Evolutionary conservation across 345 rosid species (phyloP), one percentile per base, ranked within the genome.

Genomic region (Geranium rotundifolium): DNA sequence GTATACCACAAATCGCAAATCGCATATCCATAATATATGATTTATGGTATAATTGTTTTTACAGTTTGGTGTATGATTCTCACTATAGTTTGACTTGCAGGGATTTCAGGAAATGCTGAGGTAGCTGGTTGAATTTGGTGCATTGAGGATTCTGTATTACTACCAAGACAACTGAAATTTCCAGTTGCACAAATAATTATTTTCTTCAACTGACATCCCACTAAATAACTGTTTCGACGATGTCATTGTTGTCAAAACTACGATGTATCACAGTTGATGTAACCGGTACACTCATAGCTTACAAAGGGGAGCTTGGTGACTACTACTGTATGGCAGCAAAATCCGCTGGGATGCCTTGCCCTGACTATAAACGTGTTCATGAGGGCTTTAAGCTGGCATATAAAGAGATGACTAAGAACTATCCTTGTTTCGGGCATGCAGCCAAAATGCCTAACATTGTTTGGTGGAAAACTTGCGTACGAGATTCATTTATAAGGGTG

Each of bases 291-390:
- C 90, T 93, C 58, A 71, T 93, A 54, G 99, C 99, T 30, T 93
- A 93, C 77, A 93, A 86, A 77, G 99, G 99, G 57, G 95, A 93
- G 75, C 97, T 93, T 63, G 99, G 99, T 65, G 99, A 93, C 80
- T 93, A 93, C 79, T 93, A 90, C 60, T 93, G 99, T 77, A 93
- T 93, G 99, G 99, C 99, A 57, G 97, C 99, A 69, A 93, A 93
- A 79, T 77, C 99, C n/a, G 80, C 76, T 65, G 99, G 99, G 59
- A 75, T 81, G 37, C 95, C 95, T 19, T 93, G 99, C 74, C 99
- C 99, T 23, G 96, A 93, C 74, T 93, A 93, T 63, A 87, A 86
- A 69, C 83, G 96, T 0, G 74, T 93, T 54, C 99, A 93, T 60
- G 84, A 86, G 79, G 97, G 99, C 65, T 93, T 93, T 70, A 88